Conservation (phyloP, 2,329 filamentous ascomycete species). For the Phaeosphaeria sp. region DNA sequence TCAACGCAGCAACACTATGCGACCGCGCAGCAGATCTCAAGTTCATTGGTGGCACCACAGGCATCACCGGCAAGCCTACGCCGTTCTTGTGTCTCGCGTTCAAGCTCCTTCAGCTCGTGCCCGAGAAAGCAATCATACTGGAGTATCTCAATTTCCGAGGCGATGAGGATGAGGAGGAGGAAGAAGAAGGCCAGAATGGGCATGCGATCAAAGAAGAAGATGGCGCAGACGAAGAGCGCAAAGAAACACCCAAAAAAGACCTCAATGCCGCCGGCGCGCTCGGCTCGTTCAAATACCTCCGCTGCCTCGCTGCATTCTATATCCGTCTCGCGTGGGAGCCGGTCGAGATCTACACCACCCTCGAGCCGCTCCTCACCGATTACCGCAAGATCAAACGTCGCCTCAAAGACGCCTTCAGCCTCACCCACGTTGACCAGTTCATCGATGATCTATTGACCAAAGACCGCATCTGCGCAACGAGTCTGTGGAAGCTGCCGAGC, state of each 20-base stretch:
- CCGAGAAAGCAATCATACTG: constrained; percentile 76
- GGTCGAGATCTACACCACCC: constrained; percentile 76
- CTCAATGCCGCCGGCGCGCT: constrained; percentile 37
- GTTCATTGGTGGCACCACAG: constrained; percentile 88
- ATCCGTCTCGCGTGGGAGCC: constrained; percentile 85
- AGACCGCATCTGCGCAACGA: constrained; percentile 89
- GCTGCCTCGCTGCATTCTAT: constrained; percentile 90
- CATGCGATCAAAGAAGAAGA: constrained; percentile 46
- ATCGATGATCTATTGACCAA: constrained; percentile 90
- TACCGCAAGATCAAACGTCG: constrained; percentile 81
- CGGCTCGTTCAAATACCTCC: constrained; percentile 74
- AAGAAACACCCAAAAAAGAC: constrained; percentile 23
- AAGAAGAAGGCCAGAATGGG: constrained; percentile 14
- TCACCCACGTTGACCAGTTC: constrained; percentile 90
- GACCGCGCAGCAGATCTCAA: constrained; percentile 86
- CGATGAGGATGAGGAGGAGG: constrained; percentile 28
- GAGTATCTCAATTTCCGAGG: constrained; percentile 74
- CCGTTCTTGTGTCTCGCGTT: constrained; percentile 94
- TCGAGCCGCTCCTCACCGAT: constrained; percentile 86
- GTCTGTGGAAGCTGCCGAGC: constrained; percentile 87
- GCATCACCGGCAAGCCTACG: constrained; percentile 81
- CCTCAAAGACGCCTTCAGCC: constrained; percentile 72
- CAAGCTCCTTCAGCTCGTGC: constrained; percentile 89
- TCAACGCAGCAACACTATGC: constrained; percentile 82
- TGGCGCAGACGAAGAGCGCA: constrained; percentile 10